These are phyloP conservation scores for Fusarium paranaense DNA, from an alignment of 2,329 filamentous ascomycete genomes.

Conservation along the genomic window DNA sequence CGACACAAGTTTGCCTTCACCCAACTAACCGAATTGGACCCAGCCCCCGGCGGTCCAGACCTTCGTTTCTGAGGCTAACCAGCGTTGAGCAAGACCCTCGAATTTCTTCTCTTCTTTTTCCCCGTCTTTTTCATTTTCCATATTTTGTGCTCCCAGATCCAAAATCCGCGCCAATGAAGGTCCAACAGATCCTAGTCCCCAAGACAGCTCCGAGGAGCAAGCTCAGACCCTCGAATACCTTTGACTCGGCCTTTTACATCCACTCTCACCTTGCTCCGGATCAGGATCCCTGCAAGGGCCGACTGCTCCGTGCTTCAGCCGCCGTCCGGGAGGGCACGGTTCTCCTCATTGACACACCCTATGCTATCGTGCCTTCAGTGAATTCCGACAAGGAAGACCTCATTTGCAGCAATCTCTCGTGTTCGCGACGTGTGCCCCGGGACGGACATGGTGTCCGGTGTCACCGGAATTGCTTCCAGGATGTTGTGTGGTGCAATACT, in stretches of 20 bases:
- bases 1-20: constrained; percentile 23
- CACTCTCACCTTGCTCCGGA: constrained; percentile 40
- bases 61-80: constrained; percentile 11
- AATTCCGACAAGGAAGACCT: constrained; percentile 29
- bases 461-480: constrained; percentile 30
- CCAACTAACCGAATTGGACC: constrained; percentile 38
- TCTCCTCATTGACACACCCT: constrained; percentile 43
- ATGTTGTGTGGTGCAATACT: constrained; percentile 45
- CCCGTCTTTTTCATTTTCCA: neutral
- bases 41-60: constrained; percentile 22
- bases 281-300: constrained; percentile 41
- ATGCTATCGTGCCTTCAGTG: constrained; percentile 44
- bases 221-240: constrained; percentile 18
- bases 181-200: constrained; percentile 23
- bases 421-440: constrained; percentile 34
- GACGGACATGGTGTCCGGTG: constrained; percentile 28
- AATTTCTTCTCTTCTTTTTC: constrained; percentile 14
- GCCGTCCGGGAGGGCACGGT: constrained; percentile 41
- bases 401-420: constrained; percentile 45
- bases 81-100: constrained; percentile 8
- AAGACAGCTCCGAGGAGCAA: constrained; percentile 21
- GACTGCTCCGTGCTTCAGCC: constrained; percentile 40
- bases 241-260: constrained; percentile 33
- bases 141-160: neutral
- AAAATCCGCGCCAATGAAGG: constrained; percentile 26